Base-by-base conservation (phyloP, 2,329 filamentous ascomycete genomes). In the Penicillium sp. region DNA sequence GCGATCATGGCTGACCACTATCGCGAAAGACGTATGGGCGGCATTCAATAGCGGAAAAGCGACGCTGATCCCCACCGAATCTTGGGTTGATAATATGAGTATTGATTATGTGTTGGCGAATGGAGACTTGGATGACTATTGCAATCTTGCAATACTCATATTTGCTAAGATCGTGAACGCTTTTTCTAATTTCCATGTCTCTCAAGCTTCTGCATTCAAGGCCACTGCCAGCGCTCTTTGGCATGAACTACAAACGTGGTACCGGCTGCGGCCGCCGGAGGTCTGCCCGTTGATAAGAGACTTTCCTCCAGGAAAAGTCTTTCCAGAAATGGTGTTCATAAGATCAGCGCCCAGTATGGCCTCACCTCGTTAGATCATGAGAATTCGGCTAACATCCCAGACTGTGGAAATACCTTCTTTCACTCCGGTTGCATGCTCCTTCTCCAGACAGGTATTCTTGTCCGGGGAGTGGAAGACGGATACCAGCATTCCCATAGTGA, bases 351-450 rank as follows among this genome's bases (percentile, higher is more conserved):
- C 31, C 13, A 34, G 31, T 34, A 34, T 4, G 31, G 10, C 31
- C 13, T 14, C 31, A 11, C 31, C 10, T 34, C 9, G 3, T 5
- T 11, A 11, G 27, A 4, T 13, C 31, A 13, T 36, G 39, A 14
- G 32, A 40, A 16, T 13, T 14, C 38, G 16, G 16, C 38, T 21
- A 21, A 48, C 5, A 38, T 13, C 16, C 9, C 40, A 60, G 57
- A 57, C 38, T 60, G 57, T 21, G 55, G 55, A 3, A 57, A 60
- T 54, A 60, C 57, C 11, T 60, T 60, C 27, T 58, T 58, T 34
- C 57, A 60, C 55, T 29, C 57, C 8, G 58, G 58, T 2, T 60
- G 36, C 16, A 60, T 60, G 14, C 46, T 60, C 22, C 55, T 60
- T n/a, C 34, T 58, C 8, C 58, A 58, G 27, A 48, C 55, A 5